Conservation (phyloP, 2,329 filamentous ascomycete species). For the Colletotrichum karsti region DNA sequence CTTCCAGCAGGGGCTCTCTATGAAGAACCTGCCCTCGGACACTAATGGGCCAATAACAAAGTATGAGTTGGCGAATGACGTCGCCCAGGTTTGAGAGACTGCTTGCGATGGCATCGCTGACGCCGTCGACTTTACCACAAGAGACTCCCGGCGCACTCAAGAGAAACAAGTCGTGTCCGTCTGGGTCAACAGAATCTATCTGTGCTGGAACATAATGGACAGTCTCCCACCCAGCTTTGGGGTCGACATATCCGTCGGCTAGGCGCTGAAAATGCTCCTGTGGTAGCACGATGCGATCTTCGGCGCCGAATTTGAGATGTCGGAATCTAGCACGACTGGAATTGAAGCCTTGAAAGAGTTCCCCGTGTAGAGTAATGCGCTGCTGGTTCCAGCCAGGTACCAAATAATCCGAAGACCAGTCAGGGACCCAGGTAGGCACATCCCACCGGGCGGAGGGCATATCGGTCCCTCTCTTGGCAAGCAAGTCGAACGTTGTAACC, state of each 20-base stretch:
- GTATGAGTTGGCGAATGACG: background rate
- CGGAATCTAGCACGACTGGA: background rate
- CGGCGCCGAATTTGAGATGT: background rate
- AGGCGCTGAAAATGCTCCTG: background rate
- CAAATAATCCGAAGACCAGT: conserved; percentile 24
- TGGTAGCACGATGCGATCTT: background rate
- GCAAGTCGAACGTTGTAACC: conserved; percentile 20
- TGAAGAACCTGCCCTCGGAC: background rate
- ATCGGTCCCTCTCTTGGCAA: conserved; percentile 13
- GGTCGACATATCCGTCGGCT: background rate
- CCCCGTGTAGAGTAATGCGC: background rate
- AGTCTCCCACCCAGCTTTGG: background rate
- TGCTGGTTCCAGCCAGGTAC: background rate
- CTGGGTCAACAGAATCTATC: background rate
- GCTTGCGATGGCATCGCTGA: background rate
- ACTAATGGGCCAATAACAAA: background rate
- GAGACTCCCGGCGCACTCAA: background rate
- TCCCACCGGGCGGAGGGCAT: conserved; percentile 27
- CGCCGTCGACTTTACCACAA: background rate
- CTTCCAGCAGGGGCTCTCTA: background rate
- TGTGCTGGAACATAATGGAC: background rate
- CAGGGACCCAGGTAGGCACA: conserved; percentile 29
- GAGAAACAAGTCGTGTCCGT: background rate
- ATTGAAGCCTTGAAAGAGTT: background rate
- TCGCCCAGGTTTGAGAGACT: background rate